These are phyloP conservation scores for Penicillium maclennaniae DNA, from an alignment of 495 filamentous ascomycete species.

Conservation along the genomic window DNA sequence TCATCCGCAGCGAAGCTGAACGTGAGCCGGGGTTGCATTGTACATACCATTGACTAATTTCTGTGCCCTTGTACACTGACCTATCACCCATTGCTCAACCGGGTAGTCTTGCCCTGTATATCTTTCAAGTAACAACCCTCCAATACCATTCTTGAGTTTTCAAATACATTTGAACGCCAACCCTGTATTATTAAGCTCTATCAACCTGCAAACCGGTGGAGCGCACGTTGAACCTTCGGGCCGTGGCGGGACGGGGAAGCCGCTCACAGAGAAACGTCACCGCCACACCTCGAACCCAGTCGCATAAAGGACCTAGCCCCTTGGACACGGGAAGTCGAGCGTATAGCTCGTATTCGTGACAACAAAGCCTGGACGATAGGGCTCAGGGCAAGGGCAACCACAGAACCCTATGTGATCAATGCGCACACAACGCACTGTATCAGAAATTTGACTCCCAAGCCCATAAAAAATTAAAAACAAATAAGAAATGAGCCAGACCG, in stretches of 20 bases:
- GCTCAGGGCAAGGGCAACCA: slow-evolving; percentile 29
- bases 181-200: background rate
- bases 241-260: background rate
- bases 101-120: background rate
- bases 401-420: slow-evolving; percentile 24
- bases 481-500: background rate
- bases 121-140: background rate
- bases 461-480: background rate
- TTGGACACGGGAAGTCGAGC: background rate
- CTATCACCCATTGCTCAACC: background rate
- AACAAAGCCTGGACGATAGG: slow-evolving; percentile 12
- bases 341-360: background rate
- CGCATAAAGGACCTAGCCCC: background rate
- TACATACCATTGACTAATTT: background rate
- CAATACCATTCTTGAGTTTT: background rate
- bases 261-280: background rate
- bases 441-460: background rate
- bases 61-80: background rate
- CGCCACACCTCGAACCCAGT: background rate
- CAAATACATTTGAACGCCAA: background rate
- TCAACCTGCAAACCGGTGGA: background rate
- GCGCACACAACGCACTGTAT: slow-evolving; percentile 16
- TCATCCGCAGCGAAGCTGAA: background rate
- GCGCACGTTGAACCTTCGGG: background rate
- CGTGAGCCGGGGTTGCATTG: background rate